Percentiles rank a stretch among this genome's conserved stretches.
These are phyloP conservation scores for Globisporangium rhizosaccharum DNA, from an alignment of 352 stramenopile genomes.

Conservation along the genomic window DNA sequence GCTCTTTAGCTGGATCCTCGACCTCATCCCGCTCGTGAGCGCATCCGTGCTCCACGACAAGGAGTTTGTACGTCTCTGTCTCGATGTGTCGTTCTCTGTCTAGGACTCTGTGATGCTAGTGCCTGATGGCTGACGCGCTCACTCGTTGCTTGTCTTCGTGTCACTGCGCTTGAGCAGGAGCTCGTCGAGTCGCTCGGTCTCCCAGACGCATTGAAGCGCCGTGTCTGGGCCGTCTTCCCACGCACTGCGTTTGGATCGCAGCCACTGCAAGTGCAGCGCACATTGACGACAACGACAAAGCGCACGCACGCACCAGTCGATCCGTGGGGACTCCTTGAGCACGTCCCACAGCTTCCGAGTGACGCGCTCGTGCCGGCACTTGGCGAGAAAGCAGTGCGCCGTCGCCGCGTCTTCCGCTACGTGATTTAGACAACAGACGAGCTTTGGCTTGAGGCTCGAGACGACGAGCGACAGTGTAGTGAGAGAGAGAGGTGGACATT, in stretches of 20 bases:
- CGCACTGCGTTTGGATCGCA: slow-evolving; percentile 31
- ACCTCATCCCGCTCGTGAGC: slow-evolving; percentile 76
- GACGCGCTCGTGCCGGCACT: slow-evolving; percentile 41
- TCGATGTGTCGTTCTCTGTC: not conserved
- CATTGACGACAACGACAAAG: slow-evolving; percentile 1
- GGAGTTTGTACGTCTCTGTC: slow-evolving; percentile 53
- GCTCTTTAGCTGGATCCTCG: slow-evolving; percentile 85
- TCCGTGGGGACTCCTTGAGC: slow-evolving; percentile 72
- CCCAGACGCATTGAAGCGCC: slow-evolving; percentile 45
- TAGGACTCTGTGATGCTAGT: not conserved
- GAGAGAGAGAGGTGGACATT: no score
- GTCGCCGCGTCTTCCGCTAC: slow-evolving; percentile 64
- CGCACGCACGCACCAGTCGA: slow-evolving; percentile 43
- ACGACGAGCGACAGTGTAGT: no score
- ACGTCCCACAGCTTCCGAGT: slow-evolving; percentile 65
- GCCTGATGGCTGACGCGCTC: not conserved
- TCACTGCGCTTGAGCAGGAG: slow-evolving; percentile 29
- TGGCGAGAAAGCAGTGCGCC: slow-evolving; percentile 43
- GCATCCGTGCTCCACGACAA: slow-evolving; percentile 67
- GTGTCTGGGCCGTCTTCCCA: slow-evolving; percentile 70
- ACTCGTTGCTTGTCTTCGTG: slow-evolving; percentile 6
- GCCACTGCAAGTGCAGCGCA: slow-evolving; percentile 18
- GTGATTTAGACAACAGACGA: slow-evolving; percentile 11
- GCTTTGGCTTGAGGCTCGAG: no score
- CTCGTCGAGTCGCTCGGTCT: slow-evolving; percentile 61